phyloP scores from a whole-genome alignment of 2,329 filamentous ascomycete genomes.

The Colletotrichum orbiculare region DNA sequence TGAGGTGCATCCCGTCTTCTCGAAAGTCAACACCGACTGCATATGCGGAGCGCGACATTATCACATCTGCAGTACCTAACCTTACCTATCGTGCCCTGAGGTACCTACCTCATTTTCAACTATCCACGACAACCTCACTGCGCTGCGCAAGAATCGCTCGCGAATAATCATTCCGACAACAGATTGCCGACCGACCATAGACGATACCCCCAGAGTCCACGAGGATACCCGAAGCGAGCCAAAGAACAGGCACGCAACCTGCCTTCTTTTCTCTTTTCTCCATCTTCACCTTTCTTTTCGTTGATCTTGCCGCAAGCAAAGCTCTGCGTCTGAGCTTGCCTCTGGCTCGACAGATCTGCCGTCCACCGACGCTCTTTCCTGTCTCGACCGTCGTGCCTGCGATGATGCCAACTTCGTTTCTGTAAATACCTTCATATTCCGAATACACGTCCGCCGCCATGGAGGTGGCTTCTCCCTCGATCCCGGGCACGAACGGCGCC shows the following conservation, averaged over 20 bases:
- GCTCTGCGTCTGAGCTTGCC: conserved; percentile 23
- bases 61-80: no score
- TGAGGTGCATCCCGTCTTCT: no score
- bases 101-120: conserved; percentile 13
- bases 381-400: conserved; percentile 15
- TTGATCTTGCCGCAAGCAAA: conserved; percentile 22
- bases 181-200: not conserved
- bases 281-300: conserved; percentile 8
- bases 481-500: conserved; percentile 59
- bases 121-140: not conserved
- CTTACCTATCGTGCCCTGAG: not conserved
- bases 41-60: no score
- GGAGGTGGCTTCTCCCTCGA: conserved; percentile 64
- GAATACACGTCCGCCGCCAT: conserved; percentile 50
- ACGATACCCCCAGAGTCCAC: conserved; percentile 29
- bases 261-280: conserved; percentile 17
- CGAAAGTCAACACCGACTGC: conserved; percentile 30
- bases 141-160: no score
- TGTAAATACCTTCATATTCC: conserved; percentile 37
- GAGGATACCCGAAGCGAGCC: not conserved
- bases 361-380: conserved; percentile 4
- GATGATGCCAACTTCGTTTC: conserved; percentile 34
- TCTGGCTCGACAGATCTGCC: conserved; percentile 27
- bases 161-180: not conserved
- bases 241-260: conserved; percentile 17